Conservation (phyloP, 257 asterid species). For the Vinca minor region DNA sequence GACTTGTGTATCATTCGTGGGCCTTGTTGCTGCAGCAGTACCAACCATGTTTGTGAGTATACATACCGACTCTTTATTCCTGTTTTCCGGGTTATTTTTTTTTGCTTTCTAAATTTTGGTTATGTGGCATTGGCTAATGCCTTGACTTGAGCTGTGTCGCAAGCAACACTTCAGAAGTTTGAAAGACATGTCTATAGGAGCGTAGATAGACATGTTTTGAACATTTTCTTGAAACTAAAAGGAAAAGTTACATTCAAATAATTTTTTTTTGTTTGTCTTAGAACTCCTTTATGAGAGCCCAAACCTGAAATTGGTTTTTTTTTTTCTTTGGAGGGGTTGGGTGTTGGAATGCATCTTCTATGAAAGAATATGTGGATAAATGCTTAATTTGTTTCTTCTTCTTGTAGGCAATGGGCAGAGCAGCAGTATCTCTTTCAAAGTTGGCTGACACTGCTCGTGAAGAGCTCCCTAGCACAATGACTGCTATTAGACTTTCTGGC, state of each 20-base stretch:
- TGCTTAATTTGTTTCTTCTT: constrained; percentile 7
- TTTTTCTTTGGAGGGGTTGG: not conserved
- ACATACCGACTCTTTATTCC: not conserved
- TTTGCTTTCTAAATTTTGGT: not conserved
- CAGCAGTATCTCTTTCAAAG: constrained; percentile 71
- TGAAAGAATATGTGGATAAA: not conserved
- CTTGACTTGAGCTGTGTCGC: not conserved
- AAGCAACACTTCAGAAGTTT: not conserved
- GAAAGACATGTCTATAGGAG: not conserved
- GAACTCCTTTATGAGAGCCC: not conserved
- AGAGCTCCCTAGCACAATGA: constrained; percentile 91
- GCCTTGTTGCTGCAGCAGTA: constrained; percentile 68
- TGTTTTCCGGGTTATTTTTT: not conserved
- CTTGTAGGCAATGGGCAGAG: constrained; percentile 74
- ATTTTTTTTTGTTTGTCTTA: not conserved
- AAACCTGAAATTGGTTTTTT: not conserved
- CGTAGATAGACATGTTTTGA: not conserved
- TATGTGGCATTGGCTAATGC: not conserved
- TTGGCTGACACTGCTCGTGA: constrained; percentile 78
- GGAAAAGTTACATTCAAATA: not conserved
- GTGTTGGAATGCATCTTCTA: not conserved
- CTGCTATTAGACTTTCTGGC: constrained; percentile 75
- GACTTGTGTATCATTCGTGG: constrained; percentile 55
- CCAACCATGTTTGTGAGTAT: constrained; percentile 68
- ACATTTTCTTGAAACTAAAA: not conserved